These are phyloP conservation scores for Apiospora phragmitis DNA, from an alignment of 2,329 filamentous ascomycete genomes.

Conservation along the genomic window DNA sequence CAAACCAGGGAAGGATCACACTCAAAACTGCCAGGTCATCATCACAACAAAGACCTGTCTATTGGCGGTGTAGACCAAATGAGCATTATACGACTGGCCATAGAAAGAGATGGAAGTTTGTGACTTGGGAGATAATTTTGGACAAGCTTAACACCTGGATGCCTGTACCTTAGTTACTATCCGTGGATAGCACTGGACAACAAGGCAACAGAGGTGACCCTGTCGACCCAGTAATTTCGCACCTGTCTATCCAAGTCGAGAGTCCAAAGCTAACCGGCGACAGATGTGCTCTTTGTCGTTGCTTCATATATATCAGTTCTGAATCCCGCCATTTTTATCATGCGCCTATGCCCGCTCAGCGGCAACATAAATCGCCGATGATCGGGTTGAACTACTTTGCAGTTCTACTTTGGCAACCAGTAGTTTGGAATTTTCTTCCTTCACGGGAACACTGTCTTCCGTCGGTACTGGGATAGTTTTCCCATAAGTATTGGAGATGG, in stretches of 20 bases:
- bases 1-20: not conserved
- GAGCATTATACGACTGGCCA: not conserved
- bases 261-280: not conserved
- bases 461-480: not conserved
- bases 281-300: not conserved
- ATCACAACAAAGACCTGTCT: not conserved
- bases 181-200: not conserved
- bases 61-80: not conserved
- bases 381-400: not conserved
- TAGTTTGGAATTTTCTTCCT: not conserved
- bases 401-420: not conserved
- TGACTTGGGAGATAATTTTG: not conserved
- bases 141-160: not conserved
- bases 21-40: not conserved
- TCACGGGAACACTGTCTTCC: not conserved
- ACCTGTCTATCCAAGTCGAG: not conserved
- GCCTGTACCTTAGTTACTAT: not conserved
- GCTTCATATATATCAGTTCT: not conserved
- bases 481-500: not conserved
- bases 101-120: constrained; percentile 4
- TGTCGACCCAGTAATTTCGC: not conserved
- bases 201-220: not conserved
- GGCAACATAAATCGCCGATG: not conserved
- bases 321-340: not conserved
- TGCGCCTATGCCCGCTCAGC: not conserved